These are phyloP conservation scores for Ascochyta clinopodiicola DNA, from an alignment of 2,329 filamentous ascomycete species.

Conservation along the genomic window DNA sequence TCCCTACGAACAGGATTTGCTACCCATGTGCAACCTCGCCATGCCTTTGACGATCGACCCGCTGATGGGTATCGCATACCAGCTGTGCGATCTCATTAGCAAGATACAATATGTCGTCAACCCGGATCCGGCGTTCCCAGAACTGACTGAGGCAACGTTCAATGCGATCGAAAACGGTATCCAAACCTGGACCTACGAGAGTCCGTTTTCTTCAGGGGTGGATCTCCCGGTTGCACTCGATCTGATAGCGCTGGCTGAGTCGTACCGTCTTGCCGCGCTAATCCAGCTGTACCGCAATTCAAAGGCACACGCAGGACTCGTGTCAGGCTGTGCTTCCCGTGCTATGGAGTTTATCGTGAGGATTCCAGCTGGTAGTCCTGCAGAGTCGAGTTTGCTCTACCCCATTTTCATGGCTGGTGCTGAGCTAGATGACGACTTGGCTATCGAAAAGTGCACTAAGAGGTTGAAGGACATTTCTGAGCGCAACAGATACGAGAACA, in stretches of 20 bases:
- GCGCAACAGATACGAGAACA: conserved; percentile 46
- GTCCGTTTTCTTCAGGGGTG: conserved; percentile 37
- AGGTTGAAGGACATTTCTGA: conserved; percentile 41
- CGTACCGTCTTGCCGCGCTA: conserved; percentile 44
- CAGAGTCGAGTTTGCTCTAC: conserved; percentile 45
- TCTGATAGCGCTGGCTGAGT: conserved; percentile 44
- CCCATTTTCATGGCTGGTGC: conserved; percentile 47
- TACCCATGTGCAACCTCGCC: conserved; percentile 24
- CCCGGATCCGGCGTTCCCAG: conserved; percentile 41
- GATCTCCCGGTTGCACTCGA: conserved; percentile 43
- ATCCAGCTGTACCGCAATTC: conserved; percentile 46
- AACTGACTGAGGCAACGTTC: conserved; percentile 43
- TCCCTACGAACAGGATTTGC: conserved; percentile 27
- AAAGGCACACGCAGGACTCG: conserved; percentile 28
- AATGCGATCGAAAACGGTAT: conserved; percentile 41
- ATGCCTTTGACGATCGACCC: conserved; percentile 43
- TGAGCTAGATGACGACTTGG: conserved; percentile 37
- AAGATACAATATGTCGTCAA: conserved; percentile 45
- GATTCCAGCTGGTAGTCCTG: conserved; percentile 44
- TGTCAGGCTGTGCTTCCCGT: conserved; percentile 38
- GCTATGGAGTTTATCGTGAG: conserved; percentile 45
- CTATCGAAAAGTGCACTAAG: conserved; percentile 39
- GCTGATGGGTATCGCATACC: conserved; percentile 46
- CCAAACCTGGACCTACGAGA: conserved; percentile 43
- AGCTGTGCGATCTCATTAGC: conserved; percentile 43